Evolutionary conservation across 805 yeast species (phyloP).

Genomic region (Wickerhamomyces rabaulensis): DNA sequence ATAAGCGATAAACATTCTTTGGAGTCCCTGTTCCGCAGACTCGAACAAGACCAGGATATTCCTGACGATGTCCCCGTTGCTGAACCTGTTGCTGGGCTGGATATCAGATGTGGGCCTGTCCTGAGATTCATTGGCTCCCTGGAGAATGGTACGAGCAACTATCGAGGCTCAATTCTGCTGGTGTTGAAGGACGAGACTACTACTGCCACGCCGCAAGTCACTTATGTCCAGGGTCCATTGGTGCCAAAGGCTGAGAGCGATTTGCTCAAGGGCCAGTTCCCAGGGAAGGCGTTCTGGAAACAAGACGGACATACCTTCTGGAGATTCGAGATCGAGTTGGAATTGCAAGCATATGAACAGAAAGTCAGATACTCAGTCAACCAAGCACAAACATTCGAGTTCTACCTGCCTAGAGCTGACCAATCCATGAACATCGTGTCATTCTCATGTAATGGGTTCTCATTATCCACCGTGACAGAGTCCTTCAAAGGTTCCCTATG

Average conservation of each 20-base stretch:
- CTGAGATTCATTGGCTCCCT: conserved; percentile 60
- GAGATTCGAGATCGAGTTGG: conserved; percentile 55
- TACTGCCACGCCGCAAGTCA: conserved; percentile 29
- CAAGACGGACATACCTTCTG: conserved; percentile 52
- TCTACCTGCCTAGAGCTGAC: conserved; percentile 58
- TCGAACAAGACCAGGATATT: conserved; percentile 6
- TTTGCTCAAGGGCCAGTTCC: conserved; percentile 38
- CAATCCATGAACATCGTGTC: conserved; percentile 80
- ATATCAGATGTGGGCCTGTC: conserved; percentile 72
- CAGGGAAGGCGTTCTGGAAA: conserved; percentile 38
- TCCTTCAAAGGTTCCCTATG: conserved; percentile 74
- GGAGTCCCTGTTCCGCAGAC: background rate
- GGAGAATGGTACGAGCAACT: conserved; percentile 44
- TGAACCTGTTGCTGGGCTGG: conserved; percentile 24
- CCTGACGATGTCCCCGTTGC: conserved; percentile 9
- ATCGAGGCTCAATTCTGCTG: conserved; percentile 65
- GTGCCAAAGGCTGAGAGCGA: conserved; percentile 9
- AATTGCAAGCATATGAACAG: conserved; percentile 47
- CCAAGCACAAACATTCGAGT: conserved; percentile 45
- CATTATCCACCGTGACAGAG: conserved; percentile 62
- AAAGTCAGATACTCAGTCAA: conserved; percentile 59
- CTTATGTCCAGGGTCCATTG: conserved; percentile 25
- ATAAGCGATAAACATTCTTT: background rate
- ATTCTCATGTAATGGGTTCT: conserved; percentile 89
- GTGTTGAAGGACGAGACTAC: conserved; percentile 40